These are phyloP conservation scores for Emericellopsis cladophorae DNA, from an alignment of 2,329 filamentous ascomycete species.

Conservation along the genomic window DNA sequence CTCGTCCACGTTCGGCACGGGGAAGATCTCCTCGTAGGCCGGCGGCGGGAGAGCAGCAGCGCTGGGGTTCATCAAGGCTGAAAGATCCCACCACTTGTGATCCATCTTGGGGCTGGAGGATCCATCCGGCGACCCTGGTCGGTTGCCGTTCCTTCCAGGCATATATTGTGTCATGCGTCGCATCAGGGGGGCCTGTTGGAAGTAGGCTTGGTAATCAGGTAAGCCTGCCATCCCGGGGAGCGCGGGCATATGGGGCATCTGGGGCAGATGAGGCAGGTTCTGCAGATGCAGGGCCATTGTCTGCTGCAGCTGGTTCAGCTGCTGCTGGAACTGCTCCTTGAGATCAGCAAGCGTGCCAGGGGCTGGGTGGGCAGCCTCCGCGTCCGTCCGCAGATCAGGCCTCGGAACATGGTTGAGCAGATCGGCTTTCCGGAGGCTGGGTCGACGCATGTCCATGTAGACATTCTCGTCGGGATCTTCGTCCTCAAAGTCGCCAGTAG, in stretches of 20 bases:
- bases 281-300: slow-evolving; percentile 54
- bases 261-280: slow-evolving; percentile 48
- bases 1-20: slow-evolving; percentile 35
- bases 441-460: slow-evolving; percentile 21
- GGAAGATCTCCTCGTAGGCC: slow-evolving; percentile 70
- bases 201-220: slow-evolving; percentile 60
- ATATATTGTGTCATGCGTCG: slow-evolving; percentile 62
- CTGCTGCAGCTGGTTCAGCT: slow-evolving; percentile 67
- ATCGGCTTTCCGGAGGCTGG: slow-evolving; percentile 15
- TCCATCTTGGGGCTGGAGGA: slow-evolving; percentile 28
- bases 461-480: slow-evolving; percentile 24
- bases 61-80: slow-evolving; percentile 36
- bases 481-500: slow-evolving; percentile 29
- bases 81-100: slow-evolving; percentile 55
- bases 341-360: slow-evolving; percentile 52
- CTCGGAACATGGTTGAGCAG: slow-evolving; percentile 18
- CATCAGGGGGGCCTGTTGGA: slow-evolving; percentile 47
- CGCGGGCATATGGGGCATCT: slow-evolving; percentile 45
- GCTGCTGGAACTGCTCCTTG: slow-evolving; percentile 60
- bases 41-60: slow-evolving; percentile 43
- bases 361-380: slow-evolving; percentile 21
- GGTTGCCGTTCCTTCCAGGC: slow-evolving; percentile 44
- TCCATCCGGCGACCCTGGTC: slow-evolving; percentile 32
- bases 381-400: neutral
- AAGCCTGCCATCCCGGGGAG: slow-evolving; percentile 48